Evolutionary conservation across 2,329 filamentous ascomycete species (phyloP).

Genomic region (Cercospora janseana): DNA sequence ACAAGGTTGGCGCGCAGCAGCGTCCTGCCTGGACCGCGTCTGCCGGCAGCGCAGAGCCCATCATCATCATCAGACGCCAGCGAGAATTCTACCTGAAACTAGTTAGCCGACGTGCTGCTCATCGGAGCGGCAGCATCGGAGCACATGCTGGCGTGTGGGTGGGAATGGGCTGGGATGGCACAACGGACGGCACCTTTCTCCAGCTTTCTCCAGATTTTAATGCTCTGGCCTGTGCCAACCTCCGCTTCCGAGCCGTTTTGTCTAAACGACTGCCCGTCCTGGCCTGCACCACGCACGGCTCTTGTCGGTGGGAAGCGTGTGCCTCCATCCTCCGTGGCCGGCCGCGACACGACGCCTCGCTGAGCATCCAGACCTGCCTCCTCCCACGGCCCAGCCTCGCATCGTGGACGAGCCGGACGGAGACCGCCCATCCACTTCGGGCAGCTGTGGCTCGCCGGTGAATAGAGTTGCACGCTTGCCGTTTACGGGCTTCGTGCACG

Average conservation of each 20-base stretch:
- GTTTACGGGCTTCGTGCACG: conserved; percentile 21
- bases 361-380: conserved; percentile 9
- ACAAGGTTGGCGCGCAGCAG: conserved; percentile 13
- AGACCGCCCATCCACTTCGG: conserved; percentile 23
- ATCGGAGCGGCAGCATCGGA: conserved; percentile 9
- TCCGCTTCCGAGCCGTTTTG: not conserved
- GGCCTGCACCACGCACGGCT: conserved; percentile 3
- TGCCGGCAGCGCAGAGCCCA: conserved; percentile 21
- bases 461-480: conserved; percentile 31
- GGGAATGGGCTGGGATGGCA: conserved; percentile 2
- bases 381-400: conserved; percentile 12
- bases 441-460: conserved; percentile 20
- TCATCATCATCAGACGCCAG: conserved; percentile 20
- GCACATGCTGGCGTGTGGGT: conserved; percentile 1
- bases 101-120: conserved; percentile 13
- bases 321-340: too few relatives aligned
- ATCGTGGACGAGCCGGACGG: conserved; percentile 14
- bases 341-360: not conserved
- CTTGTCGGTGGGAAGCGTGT: too few relatives aligned
- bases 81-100: conserved; percentile 17
- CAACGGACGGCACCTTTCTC: conserved; percentile 25
- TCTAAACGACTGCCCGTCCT: not conserved
- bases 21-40: conserved; percentile 20
- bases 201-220: conserved; percentile 27
- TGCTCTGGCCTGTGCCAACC: not conserved